Evolutionary conservation across 768 basidiomycete genomes (phyloP).

Genomic region (Phlegmacium glaucopus): DNA sequence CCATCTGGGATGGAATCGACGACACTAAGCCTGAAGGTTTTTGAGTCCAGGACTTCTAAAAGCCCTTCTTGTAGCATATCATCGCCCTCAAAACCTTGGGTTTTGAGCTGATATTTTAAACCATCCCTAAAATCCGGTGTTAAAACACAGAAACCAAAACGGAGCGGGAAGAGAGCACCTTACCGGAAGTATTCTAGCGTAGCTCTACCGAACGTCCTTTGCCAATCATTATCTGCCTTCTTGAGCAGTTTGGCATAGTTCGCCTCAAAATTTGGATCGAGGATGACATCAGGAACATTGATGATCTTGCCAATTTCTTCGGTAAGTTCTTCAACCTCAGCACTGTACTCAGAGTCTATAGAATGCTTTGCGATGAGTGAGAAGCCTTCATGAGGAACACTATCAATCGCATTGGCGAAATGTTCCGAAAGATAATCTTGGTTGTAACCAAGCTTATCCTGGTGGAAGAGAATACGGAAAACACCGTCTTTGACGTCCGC

Average conservation of each 20-base stretch:
- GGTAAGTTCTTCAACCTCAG: constrained; percentile 24
- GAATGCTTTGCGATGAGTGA: constrained; percentile 30
- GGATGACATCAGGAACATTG: constrained; percentile 26
- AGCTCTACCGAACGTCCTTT: constrained; percentile 24
- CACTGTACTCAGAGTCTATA: constrained; percentile 30
- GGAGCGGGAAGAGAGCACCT: neutral
- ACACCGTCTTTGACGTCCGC: constrained; percentile 37
- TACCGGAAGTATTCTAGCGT: constrained; percentile 28
- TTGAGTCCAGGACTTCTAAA: constrained; percentile 29
- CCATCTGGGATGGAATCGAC: constrained; percentile 27
- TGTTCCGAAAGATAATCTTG: constrained; percentile 19
- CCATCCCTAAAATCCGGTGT: constrained; percentile 24
- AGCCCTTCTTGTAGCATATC: constrained; percentile 41
- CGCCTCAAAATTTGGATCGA: constrained; percentile 38
- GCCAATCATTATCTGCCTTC: constrained; percentile 25
- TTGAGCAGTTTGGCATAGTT: constrained; percentile 25
- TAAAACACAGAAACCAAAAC: neutral
- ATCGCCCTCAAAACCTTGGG: constrained; percentile 34
- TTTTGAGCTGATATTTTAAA: constrained; percentile 26
- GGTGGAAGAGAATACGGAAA: constrained; percentile 36
- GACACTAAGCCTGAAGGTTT: constrained; percentile 36
- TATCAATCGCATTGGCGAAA: constrained; percentile 30
- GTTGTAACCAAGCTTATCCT: constrained; percentile 30
- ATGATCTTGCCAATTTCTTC: constrained; percentile 27
- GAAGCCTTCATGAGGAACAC: constrained; percentile 29